Base-by-base conservation (phyloP, 495 filamentous ascomycete species). In the Penicillium cataractarum region DNA sequence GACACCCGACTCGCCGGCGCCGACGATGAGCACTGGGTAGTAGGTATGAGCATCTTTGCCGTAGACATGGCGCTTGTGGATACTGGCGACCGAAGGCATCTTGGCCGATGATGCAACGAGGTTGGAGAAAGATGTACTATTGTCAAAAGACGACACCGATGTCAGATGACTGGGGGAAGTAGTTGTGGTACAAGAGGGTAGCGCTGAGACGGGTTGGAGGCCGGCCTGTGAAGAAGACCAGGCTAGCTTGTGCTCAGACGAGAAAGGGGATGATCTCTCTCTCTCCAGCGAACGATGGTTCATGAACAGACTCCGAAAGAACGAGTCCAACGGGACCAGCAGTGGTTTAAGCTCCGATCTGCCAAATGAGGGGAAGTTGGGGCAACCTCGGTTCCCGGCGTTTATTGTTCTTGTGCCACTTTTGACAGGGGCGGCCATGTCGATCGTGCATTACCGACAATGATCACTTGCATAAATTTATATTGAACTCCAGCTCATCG, bases 1-100 rank as follows among this genome's bases (percentile, higher is more conserved):
- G 65, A 91, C 87, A 3, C 84, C 89, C 0, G 86, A 88, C 71
- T 87, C 86, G 7, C 89, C 89, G 1, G 87, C 86, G 17, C 89
- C 89, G 53, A 86, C 73, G 50, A 83, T 78, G 32, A 82, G 65
- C 35, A 85, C 74, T 2, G 83, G 83, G 58, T 83, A 83, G 66
- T 84, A 85, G 13, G 82, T 86, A 61, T 82, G 82, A n/a, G 77
- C 82, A 76, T 80, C 61, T 31, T 78, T 72, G 24, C 74, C 73
- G 63, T 83, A 85, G 10, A 70, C 79, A 65, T 79, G 74, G 39
- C 83, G 75, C 48, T 73, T 74, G 35, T 74, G 76, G 49, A 85
- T 84, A 3, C 65, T 74, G 42, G 75, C 66, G 33, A 70, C 17
- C 4, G 69, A 65, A 32, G 73, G 60, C 72, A 74, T 74, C 13